Evolutionary conservation across 2,329 filamentous ascomycete genomes (phyloP).

Genomic region (Neopestalotiopsis sp.): DNA sequence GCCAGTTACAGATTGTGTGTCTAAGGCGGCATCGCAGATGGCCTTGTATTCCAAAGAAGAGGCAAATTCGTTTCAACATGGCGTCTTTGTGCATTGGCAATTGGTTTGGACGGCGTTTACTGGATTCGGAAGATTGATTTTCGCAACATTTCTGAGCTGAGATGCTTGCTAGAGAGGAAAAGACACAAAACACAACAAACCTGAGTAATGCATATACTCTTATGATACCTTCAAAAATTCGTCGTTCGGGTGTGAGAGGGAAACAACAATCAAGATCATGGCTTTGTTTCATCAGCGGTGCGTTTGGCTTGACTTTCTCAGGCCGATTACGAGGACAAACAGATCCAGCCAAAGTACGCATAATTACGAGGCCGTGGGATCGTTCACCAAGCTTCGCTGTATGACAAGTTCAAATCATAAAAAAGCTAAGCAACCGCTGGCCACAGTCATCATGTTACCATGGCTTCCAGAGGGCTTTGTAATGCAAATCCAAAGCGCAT

Average conservation of each 20-base stretch:
- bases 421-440: too few species aligned
- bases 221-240: background rate
- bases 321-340: background rate
- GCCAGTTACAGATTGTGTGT: slow-evolving; percentile 86
- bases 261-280: background rate
- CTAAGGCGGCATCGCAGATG: slow-evolving; percentile 39
- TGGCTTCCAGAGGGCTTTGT: too few species aligned
- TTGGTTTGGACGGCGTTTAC: slow-evolving; percentile 12
- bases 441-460: too few species aligned
- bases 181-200: background rate
- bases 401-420: too few species aligned
- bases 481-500: too few species aligned
- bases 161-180: slow-evolving; percentile 8
- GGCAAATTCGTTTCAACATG: slow-evolving; percentile 26
- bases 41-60: slow-evolving; percentile 16
- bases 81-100: slow-evolving; percentile 25
- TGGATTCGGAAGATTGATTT: slow-evolving; percentile 7
- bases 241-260: background rate
- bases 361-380: too few species aligned
- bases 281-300: background rate
- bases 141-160: background rate
- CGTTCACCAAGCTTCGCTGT: too few species aligned
- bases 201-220: background rate
- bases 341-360: background rate
- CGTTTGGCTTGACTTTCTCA: too few species aligned